Evolutionary conservation across 768 basidiomycete species (phyloP).

Genomic region (Termitomyces sp.): DNA sequence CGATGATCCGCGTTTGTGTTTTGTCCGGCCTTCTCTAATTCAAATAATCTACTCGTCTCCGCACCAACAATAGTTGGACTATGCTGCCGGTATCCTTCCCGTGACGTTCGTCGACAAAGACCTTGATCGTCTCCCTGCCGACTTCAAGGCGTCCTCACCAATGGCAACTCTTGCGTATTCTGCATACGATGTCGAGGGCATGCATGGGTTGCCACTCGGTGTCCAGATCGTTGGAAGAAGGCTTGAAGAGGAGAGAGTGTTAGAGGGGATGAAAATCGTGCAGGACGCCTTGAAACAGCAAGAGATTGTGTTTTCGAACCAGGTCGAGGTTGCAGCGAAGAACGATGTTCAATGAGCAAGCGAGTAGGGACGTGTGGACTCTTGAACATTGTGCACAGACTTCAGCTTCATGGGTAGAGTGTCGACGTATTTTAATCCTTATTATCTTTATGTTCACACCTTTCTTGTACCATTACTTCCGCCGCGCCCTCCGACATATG

Average conservation of each 20-base stretch:
- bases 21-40: not conserved
- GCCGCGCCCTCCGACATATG: conserved; percentile 1
- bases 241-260: conserved; percentile 71
- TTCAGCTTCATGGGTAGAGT: not conserved
- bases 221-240: conserved; percentile 63
- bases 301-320: conserved; percentile 23
- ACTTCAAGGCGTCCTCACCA: conserved; percentile 29
- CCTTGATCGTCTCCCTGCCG: conserved; percentile 32
- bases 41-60: not conserved
- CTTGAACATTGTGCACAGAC: not conserved
- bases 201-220: conserved; percentile 68
- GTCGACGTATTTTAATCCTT: conserved; percentile 12
- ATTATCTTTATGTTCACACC: conserved; percentile 12
- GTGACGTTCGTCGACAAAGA: conserved; percentile 49
- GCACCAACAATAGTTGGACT: conserved; percentile 42
- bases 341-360: not conserved
- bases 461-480: conserved; percentile 6
- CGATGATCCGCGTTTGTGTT: not conserved
- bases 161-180: conserved; percentile 30
- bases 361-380: not conserved
- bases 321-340: not conserved
- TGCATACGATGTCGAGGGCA: conserved; percentile 57
- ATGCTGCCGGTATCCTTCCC: conserved; percentile 58
- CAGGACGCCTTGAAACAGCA: conserved; percentile 34
- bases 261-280: conserved; percentile 65